Percentiles rank a stretch among this genome's conserved stretches.
These are phyloP conservation scores for Aquanectria penicillioides DNA, from an alignment of 2,329 filamentous ascomycete species.

Conservation along the genomic window DNA sequence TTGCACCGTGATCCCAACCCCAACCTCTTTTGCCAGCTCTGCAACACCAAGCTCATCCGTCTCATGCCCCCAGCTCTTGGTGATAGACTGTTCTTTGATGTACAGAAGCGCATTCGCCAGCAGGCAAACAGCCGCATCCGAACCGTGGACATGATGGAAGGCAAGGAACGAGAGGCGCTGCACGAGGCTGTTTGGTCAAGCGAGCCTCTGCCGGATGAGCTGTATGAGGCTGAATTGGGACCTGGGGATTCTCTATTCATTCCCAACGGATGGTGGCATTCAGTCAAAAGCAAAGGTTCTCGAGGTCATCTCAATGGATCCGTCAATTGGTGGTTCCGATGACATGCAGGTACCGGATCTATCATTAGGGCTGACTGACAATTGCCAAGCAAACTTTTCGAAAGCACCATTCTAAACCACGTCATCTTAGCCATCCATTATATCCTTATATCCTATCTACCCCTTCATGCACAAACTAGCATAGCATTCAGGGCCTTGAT, in stretches of 20 bases:
- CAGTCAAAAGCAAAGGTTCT: constrained; percentile 51
- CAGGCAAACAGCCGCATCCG: constrained; percentile 65
- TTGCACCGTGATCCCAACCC: constrained; percentile 94
- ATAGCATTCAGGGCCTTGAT: constrained; percentile 19
- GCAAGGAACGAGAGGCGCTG: constrained; percentile 72
- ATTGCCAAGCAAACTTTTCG: too few relatives aligned
- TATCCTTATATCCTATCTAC: constrained; percentile 7
- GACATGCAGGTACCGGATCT: constrained; percentile 5
- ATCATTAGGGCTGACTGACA: too few relatives aligned
- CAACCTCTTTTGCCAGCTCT: constrained; percentile 89
- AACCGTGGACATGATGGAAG: constrained; percentile 92
- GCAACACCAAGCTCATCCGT: constrained; percentile 77
- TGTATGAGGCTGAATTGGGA: constrained; percentile 65
- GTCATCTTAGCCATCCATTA: background rate
- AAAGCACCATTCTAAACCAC: too few relatives aligned
- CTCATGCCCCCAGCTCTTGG: constrained; percentile 74
- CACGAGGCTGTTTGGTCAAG: constrained; percentile 76
- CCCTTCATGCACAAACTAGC: constrained; percentile 8
- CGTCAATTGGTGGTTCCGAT: constrained; percentile 59
- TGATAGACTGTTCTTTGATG: constrained; percentile 67
- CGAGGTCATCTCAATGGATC: constrained; percentile 53
- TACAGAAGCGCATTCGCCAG: constrained; percentile 54
- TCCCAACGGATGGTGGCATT: constrained; percentile 58
- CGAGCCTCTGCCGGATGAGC: constrained; percentile 41
- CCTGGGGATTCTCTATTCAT: constrained; percentile 59